Evolutionary conservation across 345 rosid genomes (phyloP).

Genomic region (Eucalyptus tenuipes): DNA sequence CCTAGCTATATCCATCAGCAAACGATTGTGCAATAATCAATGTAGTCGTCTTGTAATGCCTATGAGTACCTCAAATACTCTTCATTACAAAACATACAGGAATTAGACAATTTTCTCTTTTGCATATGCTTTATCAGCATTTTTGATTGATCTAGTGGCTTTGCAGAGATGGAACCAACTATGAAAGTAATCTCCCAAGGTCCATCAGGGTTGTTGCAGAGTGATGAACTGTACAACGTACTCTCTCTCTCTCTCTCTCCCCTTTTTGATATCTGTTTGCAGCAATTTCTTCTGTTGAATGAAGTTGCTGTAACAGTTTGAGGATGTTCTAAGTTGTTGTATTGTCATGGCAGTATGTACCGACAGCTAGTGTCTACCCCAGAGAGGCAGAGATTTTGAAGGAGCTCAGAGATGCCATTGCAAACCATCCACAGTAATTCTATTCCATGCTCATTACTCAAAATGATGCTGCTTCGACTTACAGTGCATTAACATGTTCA

Average conservation of each 20-base stretch:
- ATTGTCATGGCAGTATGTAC: slow-evolving; percentile 26
- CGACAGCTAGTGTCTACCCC: slow-evolving; percentile 52
- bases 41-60: background rate
- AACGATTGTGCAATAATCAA: background rate
- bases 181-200: background rate
- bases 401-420: slow-evolving; percentile 44
- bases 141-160: background rate
- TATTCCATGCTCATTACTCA: background rate
- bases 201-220: slow-evolving; percentile 37
- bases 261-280: background rate
- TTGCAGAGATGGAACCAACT: slow-evolving; percentile 1
- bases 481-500: background rate
- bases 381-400: slow-evolving; percentile 42
- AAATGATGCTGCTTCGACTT: background rate
- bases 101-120: background rate
- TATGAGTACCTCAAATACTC: background rate
- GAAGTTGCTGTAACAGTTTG: background rate
- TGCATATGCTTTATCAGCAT: background rate
- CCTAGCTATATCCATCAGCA: background rate
- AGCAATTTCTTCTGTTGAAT: background rate
- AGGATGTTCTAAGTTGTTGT: background rate
- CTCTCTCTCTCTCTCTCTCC: too few relatives aligned
- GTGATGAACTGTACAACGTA: slow-evolving; percentile 41
- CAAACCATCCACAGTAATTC: slow-evolving; percentile 25
- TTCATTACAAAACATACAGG: background rate